Evolutionary conservation across 495 filamentous ascomycete genomes (phyloP).

Genomic region (Staphylotrichum longicolle): DNA sequence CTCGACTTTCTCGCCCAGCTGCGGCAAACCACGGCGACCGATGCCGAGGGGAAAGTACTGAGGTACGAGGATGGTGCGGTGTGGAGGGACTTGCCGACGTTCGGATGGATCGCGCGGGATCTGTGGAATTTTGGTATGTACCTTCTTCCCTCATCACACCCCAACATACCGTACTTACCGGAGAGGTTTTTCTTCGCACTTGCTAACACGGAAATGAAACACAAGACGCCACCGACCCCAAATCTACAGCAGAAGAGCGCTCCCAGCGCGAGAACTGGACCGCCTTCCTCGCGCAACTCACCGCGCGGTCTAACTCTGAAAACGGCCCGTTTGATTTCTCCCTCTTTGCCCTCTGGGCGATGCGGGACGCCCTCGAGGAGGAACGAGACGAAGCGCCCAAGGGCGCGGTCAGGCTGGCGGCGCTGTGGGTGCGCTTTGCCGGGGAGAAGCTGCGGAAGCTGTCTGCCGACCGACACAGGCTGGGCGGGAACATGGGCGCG

Average conservation of each 20-base stretch:
- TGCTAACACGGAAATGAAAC: background rate
- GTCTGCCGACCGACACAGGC: background rate
- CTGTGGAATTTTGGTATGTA: conserved; percentile 22
- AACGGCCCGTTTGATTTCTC: conserved; percentile 23
- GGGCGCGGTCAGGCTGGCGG: conserved; percentile 19
- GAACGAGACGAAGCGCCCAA: background rate
- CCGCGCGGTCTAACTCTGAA: conserved; percentile 8
- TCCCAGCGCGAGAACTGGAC: conserved; percentile 16
- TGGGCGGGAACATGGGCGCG: background rate
- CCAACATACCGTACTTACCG: background rate
- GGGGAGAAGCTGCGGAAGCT: conserved; percentile 21
- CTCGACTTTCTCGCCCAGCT: conserved; percentile 18
- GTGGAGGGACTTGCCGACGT: conserved; percentile 20
- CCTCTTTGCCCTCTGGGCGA: conserved; percentile 19
- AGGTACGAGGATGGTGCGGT: conserved; percentile 4
- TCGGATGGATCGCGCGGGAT: conserved; percentile 18
- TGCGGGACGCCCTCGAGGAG: conserved; percentile 27
- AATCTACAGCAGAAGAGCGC: conserved; percentile 4
- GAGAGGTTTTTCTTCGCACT: background rate
- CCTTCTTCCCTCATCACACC: background rate
- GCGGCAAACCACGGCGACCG: background rate
- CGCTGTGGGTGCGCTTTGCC: conserved; percentile 25
- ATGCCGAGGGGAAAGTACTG: conserved; percentile 4
- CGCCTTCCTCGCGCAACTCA: conserved; percentile 27
- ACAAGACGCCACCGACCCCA: background rate